Evolutionary conservation across 176 grass and related monocot genomes (phyloP).

Genomic region (Zoysia japonica): DNA sequence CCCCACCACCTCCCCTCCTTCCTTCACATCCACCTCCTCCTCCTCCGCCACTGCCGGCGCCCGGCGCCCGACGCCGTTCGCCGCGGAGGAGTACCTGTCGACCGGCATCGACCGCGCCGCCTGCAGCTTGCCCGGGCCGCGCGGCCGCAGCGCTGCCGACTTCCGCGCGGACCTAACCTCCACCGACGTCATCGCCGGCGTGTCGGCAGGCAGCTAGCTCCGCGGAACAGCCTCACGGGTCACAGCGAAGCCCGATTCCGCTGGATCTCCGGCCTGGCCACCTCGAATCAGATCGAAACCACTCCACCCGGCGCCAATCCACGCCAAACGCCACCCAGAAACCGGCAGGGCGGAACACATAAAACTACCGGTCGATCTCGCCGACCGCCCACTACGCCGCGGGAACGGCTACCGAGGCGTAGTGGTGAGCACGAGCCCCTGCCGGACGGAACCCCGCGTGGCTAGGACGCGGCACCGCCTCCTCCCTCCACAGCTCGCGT

Average conservation of each 20-base stretch:
- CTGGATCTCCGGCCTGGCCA: constrained; percentile 39
- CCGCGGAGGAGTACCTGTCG: constrained; percentile 39
- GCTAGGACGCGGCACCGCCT: constrained; percentile 2
- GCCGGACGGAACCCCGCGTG: background rate
- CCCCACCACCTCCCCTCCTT: constrained; percentile 32
- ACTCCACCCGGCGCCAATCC: constrained; percentile 28
- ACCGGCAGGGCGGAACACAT: background rate
- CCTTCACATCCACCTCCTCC: constrained; percentile 20
- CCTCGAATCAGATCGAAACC: constrained; percentile 32
- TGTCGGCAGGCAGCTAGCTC: constrained; percentile 13
- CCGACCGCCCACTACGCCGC: background rate
- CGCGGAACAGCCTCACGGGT: constrained; percentile 17
- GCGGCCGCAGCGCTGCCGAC: constrained; percentile 49
- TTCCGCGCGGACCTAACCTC: constrained; percentile 68
- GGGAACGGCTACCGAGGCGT: constrained; percentile 23
- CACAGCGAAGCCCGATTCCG: background rate
- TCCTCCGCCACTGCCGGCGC: constrained; percentile 7
- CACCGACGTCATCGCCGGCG: constrained; percentile 71
- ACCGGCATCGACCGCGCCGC: constrained; percentile 65
- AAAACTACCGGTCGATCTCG: constrained; percentile 32
- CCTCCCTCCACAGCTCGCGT: constrained; percentile 22
- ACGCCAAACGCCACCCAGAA: constrained; percentile 15
- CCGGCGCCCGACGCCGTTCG: constrained; percentile 7
- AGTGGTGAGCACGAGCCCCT: background rate
- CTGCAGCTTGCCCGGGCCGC: constrained; percentile 58